Percentiles rank a stretch among this genome's conserved stretches.
These are phyloP conservation scores for Hirschioporus abietinus DNA, from an alignment of 768 basidiomycete species.

Conservation along the genomic window DNA sequence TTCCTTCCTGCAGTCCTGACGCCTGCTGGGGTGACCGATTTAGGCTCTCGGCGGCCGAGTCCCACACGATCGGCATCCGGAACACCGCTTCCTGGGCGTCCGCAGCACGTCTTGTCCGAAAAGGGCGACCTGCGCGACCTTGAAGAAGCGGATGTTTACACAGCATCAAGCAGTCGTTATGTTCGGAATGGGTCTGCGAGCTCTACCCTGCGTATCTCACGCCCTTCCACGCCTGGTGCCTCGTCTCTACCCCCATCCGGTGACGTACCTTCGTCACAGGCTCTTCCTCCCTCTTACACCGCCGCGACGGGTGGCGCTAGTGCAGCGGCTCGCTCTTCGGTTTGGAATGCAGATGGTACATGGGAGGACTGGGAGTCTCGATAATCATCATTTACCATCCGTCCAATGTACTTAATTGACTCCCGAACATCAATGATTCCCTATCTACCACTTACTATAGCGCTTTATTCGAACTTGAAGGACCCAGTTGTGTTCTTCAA, in stretches of 20 bases:
- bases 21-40: conserved; percentile 30
- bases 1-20: conserved; percentile 81
- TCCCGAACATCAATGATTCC: background rate
- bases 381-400: background rate
- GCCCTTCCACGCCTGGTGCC: conserved; percentile 8
- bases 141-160: conserved; percentile 24
- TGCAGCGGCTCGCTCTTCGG: background rate
- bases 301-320: background rate
- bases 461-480: background rate
- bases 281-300: background rate
- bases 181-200: background rate
- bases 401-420: background rate
- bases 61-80: conserved; percentile 8
- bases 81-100: background rate
- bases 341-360: conserved; percentile 5
- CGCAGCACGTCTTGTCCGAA: conserved; percentile 31
- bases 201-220: conserved; percentile 4
- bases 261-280: background rate
- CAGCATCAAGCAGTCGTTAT: conserved; percentile 5
- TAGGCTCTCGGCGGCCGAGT: conserved; percentile 12
- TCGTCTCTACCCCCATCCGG: background rate
- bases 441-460: background rate
- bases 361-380: conserved; percentile 5
- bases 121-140: conserved; percentile 38
- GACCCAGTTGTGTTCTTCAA: background rate